phyloP scores from a whole-genome alignment of 2,329 filamentous ascomycete genomes.

The Ophiostoma tasmaniense region DNA sequence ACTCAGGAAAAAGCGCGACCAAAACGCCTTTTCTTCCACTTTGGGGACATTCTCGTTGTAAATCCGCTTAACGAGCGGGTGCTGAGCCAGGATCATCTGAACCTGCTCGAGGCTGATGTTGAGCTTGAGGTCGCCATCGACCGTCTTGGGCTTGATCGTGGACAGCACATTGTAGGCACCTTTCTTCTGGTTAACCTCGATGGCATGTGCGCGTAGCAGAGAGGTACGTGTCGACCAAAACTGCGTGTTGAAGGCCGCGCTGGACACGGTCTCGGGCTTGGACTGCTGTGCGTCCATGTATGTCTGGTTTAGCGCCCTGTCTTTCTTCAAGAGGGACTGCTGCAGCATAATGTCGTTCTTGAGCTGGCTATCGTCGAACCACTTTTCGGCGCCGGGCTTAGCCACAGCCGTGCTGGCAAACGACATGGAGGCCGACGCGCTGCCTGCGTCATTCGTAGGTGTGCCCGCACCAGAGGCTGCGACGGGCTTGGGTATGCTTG shows the following conservation, averaged over 20 bases:
- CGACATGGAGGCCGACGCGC: conserved; percentile 62
- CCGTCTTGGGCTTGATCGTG: conserved; percentile 70
- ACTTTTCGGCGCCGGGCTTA: conserved; percentile 48
- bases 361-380: conserved; percentile 75
- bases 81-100: conserved; percentile 84
- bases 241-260: conserved; percentile 75
- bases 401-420: conserved; percentile 62
- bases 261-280: conserved; percentile 76
- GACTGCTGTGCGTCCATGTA: conserved; percentile 77
- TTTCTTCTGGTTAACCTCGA: conserved; percentile 76
- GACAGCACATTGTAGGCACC: conserved; percentile 92
- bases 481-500: conserved; percentile 39
- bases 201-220: conserved; percentile 79
- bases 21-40: conserved; percentile 72
- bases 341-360: conserved; percentile 75
- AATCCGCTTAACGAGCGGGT: conserved; percentile 79
- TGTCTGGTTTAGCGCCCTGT: conserved; percentile 66
- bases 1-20: conserved; percentile 89
- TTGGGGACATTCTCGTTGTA: conserved; percentile 91
- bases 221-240: conserved; percentile 91
- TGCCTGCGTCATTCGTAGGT: conserved; percentile 25
- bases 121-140: conserved; percentile 61
- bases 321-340: conserved; percentile 76
- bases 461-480: conserved; percentile 31
- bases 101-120: conserved; percentile 89